A percentile compares a stretch with the other conserved stretches of the same genome.
Conservation (phyloP, 2,329 filamentous ascomycete genomes). For the Cryphonectria carpinicola region DNA sequence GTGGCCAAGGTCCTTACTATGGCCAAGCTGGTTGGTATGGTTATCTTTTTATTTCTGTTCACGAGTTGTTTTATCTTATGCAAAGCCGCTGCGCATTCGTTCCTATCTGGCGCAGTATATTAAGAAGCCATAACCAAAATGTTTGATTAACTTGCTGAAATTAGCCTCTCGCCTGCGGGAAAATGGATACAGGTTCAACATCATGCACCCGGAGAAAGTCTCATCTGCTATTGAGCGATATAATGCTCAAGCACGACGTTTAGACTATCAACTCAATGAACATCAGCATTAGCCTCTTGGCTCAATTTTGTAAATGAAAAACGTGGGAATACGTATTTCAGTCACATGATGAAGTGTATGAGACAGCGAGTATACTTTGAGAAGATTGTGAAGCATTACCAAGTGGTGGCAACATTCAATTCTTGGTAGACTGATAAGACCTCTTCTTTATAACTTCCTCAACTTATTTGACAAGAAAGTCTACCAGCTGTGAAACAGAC, state of each 20-base stretch:
- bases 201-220: constrained; percentile 10
- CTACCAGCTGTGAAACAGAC: too few species aligned
- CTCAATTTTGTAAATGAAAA: too few species aligned
- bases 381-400: too few species aligned
- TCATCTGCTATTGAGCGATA: constrained; percentile 19
- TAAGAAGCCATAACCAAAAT: neutral
- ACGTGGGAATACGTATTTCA: too few species aligned
- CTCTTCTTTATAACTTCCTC: too few species aligned
- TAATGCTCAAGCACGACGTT: constrained; percentile 7
- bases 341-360: too few species aligned
- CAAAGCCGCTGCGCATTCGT: neutral
- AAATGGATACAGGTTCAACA: constrained; percentile 40
- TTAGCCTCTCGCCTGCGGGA: neutral
- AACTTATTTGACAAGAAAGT: too few species aligned
- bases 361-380: too few species aligned
- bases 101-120: neutral
- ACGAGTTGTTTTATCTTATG: neutral
- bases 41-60: neutral
- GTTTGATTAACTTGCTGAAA: neutral
- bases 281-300: neutral
- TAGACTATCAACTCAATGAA: neutral
- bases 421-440: too few species aligned
- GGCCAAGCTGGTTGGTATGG: constrained; percentile 38
- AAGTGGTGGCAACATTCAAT: too few species aligned
- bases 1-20: constrained; percentile 50